phyloP scores from a whole-genome alignment of 2,329 filamentous ascomycete species.

The Rosellinia necatrix region DNA sequence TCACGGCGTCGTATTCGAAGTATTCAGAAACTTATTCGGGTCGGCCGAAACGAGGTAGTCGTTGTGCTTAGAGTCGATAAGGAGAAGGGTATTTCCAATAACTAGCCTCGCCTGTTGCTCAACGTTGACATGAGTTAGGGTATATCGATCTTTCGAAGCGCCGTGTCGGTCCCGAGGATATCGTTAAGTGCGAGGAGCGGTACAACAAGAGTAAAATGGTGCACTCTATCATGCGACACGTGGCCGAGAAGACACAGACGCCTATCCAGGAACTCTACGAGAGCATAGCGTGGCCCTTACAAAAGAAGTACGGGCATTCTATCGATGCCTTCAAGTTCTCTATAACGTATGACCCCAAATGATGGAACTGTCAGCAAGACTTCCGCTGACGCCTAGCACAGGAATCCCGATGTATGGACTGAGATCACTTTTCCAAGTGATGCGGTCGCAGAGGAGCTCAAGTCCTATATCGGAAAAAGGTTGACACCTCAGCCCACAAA shows the following conservation, averaged over 20 bases:
- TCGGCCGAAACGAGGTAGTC: slow-evolving; percentile 97
- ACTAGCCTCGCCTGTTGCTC: slow-evolving; percentile 15
- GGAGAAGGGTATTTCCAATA: slow-evolving; percentile 75
- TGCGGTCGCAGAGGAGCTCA: slow-evolving; percentile 83
- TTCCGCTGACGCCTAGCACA: slow-evolving; percentile 41
- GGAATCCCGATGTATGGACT: slow-evolving; percentile 94
- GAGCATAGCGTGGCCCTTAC: slow-evolving; percentile 93
- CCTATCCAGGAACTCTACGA: slow-evolving; percentile 96
- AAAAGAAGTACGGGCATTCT: slow-evolving; percentile 95
- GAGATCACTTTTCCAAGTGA: slow-evolving; percentile 89
- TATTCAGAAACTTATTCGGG: slow-evolving; percentile 98
- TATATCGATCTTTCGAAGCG: slow-evolving; percentile 99
- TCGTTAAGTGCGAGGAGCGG: slow-evolving; percentile 96
- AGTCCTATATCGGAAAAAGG: slow-evolving; percentile 95
- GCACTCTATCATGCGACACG: slow-evolving; percentile 97
- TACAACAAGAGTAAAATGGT: slow-evolving; percentile 99
- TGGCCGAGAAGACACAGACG: slow-evolving; percentile 92
- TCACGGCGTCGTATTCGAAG: slow-evolving; percentile 97
- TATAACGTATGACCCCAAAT: slow-evolving; percentile 73
- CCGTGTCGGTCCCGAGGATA: slow-evolving; percentile 95
- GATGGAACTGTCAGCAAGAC: slow-evolving; percentile 21
- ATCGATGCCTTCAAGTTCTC: slow-evolving; percentile 99
- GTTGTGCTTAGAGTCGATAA: slow-evolving; percentile 99
- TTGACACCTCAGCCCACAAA: slow-evolving; percentile 98
- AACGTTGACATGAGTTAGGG: slow-evolving; percentile 52